Evolutionary conservation across 306 rosid genomes (phyloP), one percentile per base, ranked within the genome.

Genomic region (Astragalus membranaceus): DNA sequence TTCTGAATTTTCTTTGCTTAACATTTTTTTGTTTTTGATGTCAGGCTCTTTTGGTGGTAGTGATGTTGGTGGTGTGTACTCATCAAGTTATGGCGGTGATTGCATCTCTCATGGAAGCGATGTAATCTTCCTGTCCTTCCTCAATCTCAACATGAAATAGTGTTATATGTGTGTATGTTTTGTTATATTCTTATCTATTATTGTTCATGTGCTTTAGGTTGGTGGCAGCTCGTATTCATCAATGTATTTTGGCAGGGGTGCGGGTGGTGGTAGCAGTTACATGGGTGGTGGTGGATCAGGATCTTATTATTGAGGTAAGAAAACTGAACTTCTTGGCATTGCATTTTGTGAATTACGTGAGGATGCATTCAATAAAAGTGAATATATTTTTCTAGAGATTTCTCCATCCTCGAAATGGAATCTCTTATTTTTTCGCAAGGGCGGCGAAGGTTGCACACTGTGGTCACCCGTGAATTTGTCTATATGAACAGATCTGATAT

Each of bases 191-290:
- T 73, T 23, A 73, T 50, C 29, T 37, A 48, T 30, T 82, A 44
- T 58, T 79, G 58, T 43, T 65, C 74, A 23, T 60, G 57, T 64
- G 15, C 39, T 78, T 70, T 72, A 91, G 99, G 96, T 87, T 73
- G 95, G 99, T 12, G 89, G 95, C 53, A 82, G 95, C 76, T 89
- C 97, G 5, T 95, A 95, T 81, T 87, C 97, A 17, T 90, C 99
- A 15, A 74, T 87, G 85, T 91, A 91, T 81, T 73, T 95, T 47
- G 80, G 93, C 61, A 93, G 97, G 73, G 82, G 95, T 51, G 83
- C 75, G 47, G 88, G 97, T 41, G 89, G 97, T 75, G 77, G 96
- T 69, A 79, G 96, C 73, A 81, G 92, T 74, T 95, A 95, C 72
- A 89, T 95, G 96, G 90, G 97, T 29, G 60, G 88, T 16, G 84